Evolutionary conservation across 345 rosid genomes (phyloP), one percentile per base, ranked within the genome.

Genomic region (Syzygium oleosum): DNA sequence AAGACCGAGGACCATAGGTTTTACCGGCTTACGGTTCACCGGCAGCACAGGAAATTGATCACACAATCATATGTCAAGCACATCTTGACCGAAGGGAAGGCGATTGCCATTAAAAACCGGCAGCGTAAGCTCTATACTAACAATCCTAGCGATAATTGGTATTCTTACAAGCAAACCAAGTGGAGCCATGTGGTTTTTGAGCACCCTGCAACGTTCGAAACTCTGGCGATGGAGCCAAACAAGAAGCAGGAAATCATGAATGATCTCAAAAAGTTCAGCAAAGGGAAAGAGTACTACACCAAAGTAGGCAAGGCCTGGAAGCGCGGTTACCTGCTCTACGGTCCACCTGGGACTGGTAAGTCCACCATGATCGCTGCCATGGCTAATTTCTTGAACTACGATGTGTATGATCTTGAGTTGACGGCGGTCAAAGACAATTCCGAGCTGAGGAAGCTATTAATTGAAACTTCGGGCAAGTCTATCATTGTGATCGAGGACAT

Each of bases 221-320:
- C 97, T 31, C 90, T 93, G 38, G 95, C 95, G 5, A 93, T 94
- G 99, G 95, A 96, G 51, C 84, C 92, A 4, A 85, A 85, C 29
- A 92, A 89, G 92, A 95, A 95, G 89, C 87, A 89, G 15, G 91
- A 88, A 84, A 88, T 96, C 85, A 91, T 52, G 86, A 91, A 94
- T 21, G 97, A 95, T 87, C 89, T 96, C 4, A 85, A 84, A 2
- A 91, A 88, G 51, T 96, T 95, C 89, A 91, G 90, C 55, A 88
- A 90, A 86, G 89, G 91, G 16, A 91, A 95, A 90, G 95, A 94
- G 65, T 95, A 94, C 54, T 96, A 95, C 68, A 91, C 87, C 5
- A 91, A 90, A 87, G 89, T 95, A 46, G 97, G 95, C 16, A 95
- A 95, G 90, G 91, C 94, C 15, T 96, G 99, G 99, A 97, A 97